phyloP scores from a whole-genome alignment of 2,329 filamentous ascomycete genomes.

The Cladosporium phlei region DNA sequence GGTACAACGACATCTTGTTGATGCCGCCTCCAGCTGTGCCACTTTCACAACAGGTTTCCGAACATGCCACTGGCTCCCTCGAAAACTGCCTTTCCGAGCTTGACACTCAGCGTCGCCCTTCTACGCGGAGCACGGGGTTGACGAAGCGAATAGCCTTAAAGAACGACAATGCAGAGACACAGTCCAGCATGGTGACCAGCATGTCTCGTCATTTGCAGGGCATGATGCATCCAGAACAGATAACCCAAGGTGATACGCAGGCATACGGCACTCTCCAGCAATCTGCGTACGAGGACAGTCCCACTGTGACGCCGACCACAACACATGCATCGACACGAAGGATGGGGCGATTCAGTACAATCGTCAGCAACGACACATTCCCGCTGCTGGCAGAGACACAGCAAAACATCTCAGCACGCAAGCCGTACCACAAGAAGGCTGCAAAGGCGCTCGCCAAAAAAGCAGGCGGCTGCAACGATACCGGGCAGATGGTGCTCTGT shows the following conservation, averaged over 20 bases:
- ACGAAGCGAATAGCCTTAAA: neutral
- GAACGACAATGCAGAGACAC: constrained; percentile 19
- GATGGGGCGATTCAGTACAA: neutral
- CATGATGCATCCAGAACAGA: constrained; percentile 27
- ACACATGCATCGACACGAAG: neutral
- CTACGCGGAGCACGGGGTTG: no score
- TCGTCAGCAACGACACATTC: constrained; percentile 6
- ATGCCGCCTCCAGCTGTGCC: neutral
- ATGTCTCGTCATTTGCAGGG: constrained; percentile 24
- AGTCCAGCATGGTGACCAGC: constrained; percentile 19
- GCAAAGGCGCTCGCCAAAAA: constrained; percentile 18
- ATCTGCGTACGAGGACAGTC: neutral
- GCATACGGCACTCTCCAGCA: constrained; percentile 16
- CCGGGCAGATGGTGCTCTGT: constrained; percentile 31
- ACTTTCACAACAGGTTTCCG: no score
- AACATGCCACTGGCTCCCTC: no score
- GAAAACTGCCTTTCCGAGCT: no score
- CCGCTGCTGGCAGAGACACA: constrained; percentile 15
- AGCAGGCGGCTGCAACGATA: constrained; percentile 12
- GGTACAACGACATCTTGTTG: neutral
- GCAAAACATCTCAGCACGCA: constrained; percentile 10
- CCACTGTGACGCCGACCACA: constrained; percentile 9
- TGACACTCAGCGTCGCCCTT: no score
- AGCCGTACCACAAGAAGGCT: constrained; percentile 15
- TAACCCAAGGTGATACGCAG: constrained; percentile 32